Conservation (phyloP, 2,329 filamentous ascomycete species). For the Polytolypa hystricis region DNA sequence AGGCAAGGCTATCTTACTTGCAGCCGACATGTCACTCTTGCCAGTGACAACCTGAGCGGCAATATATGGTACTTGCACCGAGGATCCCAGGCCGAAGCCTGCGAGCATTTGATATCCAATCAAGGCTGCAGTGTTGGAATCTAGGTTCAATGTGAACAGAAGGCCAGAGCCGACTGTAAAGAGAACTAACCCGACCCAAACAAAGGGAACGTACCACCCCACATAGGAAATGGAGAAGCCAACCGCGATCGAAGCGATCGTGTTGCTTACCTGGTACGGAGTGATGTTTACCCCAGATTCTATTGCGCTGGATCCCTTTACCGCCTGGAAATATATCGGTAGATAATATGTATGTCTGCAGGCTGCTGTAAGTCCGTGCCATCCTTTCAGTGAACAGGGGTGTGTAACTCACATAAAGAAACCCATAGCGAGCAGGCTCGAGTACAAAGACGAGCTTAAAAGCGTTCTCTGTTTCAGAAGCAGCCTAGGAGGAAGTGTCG, state of each 20-base stretch:
- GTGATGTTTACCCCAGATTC: neutral
- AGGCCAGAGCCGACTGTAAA: neutral
- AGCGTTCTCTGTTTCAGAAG: neutral
- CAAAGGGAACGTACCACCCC: neutral
- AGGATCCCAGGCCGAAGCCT: neutral
- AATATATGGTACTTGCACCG: neutral
- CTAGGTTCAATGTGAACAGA: neutral
- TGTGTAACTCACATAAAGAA: neutral
- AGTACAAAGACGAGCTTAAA: neutral
- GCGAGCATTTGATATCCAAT: neutral
- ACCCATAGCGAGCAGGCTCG: neutral
- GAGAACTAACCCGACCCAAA: neutral
- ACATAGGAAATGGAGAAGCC: neutral
- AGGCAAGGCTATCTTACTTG: neutral
- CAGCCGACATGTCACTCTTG: neutral
- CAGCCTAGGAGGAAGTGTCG: neutral
- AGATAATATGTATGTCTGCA: neutral
- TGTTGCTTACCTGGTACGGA: neutral
- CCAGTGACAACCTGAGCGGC: neutral
- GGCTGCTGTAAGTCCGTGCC: too few relatives aligned
- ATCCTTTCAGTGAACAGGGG: neutral
- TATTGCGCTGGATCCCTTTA: neutral
- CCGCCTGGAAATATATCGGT: neutral
- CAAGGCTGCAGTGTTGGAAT: neutral
- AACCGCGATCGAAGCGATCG: neutral